Evolutionary conservation across 176 grass and related monocot genomes (phyloP).

Genomic region (Musa acuminata): DNA sequence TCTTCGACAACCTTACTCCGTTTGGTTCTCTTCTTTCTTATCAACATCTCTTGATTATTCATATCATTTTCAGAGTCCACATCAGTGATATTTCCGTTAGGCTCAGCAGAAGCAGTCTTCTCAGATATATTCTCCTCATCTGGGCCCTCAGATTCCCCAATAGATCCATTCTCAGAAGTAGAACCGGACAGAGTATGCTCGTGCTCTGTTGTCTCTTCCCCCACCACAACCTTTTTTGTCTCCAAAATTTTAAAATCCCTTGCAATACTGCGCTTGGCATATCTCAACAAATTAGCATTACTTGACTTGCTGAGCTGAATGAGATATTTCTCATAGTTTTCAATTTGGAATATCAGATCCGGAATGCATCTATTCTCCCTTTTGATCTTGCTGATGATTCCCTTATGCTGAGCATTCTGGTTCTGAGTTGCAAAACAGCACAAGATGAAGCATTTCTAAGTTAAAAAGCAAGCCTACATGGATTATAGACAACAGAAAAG

Average conservation of each 20-base stretch:
- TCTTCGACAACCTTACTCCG: slow-evolving; percentile 48
- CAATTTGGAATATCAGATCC: slow-evolving; percentile 88
- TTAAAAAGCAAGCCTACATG: neutral
- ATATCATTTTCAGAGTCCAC: slow-evolving; percentile 37
- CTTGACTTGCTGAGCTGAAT: slow-evolving; percentile 72
- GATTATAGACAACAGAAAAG: neutral
- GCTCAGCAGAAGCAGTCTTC: slow-evolving; percentile 14
- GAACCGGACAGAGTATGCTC: slow-evolving; percentile 25
- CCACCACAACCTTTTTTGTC: slow-evolving; percentile 30
- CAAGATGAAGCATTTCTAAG: neutral
- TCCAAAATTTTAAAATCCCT: slow-evolving; percentile 71
- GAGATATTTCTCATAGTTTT: slow-evolving; percentile 89
- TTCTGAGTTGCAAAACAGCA: slow-evolving; percentile 34
- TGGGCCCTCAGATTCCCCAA: slow-evolving; percentile 33
- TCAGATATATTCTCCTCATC: slow-evolving; percentile 34
- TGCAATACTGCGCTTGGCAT: slow-evolving; percentile 76
- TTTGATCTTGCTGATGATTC: slow-evolving; percentile 60
- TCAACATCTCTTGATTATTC: slow-evolving; percentile 41
- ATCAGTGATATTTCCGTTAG: slow-evolving; percentile 14
- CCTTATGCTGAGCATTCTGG: slow-evolving; percentile 26
- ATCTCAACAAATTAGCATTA: slow-evolving; percentile 64
- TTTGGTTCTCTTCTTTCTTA: slow-evolving; percentile 46
- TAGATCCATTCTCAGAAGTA: slow-evolving; percentile 35
- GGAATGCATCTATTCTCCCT: slow-evolving; percentile 83
- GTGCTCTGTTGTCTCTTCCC: slow-evolving; percentile 27